Percentiles rank a stretch among this genome's conserved stretches.
phyloP scores from a whole-genome alignment of 2,329 filamentous ascomycete species.

The Neophaeococcomyces mojaviensis region DNA sequence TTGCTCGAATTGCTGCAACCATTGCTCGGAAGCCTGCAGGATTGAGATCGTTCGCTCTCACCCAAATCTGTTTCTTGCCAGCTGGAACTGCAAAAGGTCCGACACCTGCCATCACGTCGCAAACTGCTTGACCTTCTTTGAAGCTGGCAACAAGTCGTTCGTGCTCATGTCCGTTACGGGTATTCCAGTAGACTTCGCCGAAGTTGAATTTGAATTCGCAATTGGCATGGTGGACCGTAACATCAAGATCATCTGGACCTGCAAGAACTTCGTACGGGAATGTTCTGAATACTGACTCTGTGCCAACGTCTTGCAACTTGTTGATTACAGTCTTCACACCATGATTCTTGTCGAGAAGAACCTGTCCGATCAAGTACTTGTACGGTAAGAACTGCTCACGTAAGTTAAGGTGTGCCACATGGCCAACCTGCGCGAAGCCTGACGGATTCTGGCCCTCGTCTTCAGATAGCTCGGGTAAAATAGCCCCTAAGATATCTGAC shows the following conservation, averaged over 20 bases:
- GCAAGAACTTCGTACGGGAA: constrained; percentile 87
- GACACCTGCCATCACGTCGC: constrained; percentile 95
- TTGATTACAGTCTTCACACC: constrained; percentile 84
- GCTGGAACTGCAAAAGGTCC: constrained; percentile 91
- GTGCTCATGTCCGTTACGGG: constrained; percentile 82
- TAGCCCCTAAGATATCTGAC: constrained; percentile 71
- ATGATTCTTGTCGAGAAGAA: constrained; percentile 84
- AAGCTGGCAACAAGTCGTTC: constrained; percentile 69
- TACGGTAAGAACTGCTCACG: constrained; percentile 75
- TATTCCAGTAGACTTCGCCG: constrained; percentile 97
- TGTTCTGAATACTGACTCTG: constrained; percentile 77
- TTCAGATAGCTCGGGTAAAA: constrained; percentile 62
- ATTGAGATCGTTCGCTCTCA: constrained; percentile 96
- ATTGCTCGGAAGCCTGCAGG: constrained; percentile 75
- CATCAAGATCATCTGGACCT: constrained; percentile 73
- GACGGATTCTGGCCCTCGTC: constrained; percentile 72
- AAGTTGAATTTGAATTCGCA: constrained; percentile 93
- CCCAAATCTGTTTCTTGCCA: constrained; percentile 81
- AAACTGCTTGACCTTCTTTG: constrained; percentile 76
- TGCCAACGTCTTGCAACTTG: constrained; percentile 83
- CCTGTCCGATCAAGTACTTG: constrained; percentile 75
- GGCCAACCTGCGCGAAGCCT: constrained; percentile 82
- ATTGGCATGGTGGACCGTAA: constrained; percentile 70
- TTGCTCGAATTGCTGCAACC: constrained; percentile 60
- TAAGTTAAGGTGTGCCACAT: constrained; percentile 89